These are phyloP conservation scores for Dothistroma pini DNA, from an alignment of 2,329 filamentous ascomycete species.

Conservation along the genomic window DNA sequence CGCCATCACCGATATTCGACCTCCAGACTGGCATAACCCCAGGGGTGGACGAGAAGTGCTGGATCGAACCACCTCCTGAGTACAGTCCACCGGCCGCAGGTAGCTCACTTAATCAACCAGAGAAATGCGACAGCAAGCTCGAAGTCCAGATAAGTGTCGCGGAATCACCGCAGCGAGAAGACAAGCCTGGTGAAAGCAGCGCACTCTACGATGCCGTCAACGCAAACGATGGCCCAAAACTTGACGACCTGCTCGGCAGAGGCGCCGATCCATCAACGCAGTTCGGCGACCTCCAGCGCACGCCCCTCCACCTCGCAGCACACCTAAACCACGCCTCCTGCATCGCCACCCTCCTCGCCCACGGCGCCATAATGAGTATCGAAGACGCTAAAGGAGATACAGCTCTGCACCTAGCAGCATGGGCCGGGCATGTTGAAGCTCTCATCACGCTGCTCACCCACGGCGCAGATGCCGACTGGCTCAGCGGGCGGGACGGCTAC, in stretches of 20 bases:
- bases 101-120: slow-evolving; percentile 5
- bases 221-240: slow-evolving; percentile 18
- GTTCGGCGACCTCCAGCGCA: slow-evolving; percentile 28
- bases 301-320: slow-evolving; percentile 30
- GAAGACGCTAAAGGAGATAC: slow-evolving; percentile 31
- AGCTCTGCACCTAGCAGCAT: slow-evolving; percentile 29
- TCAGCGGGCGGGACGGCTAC: slow-evolving; percentile 30
- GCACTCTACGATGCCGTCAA: slow-evolving; percentile 26
- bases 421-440: slow-evolving; percentile 30
- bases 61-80: slow-evolving; percentile 31
- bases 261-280: slow-evolving; percentile 17
- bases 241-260: slow-evolving; percentile 19
- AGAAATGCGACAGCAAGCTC: slow-evolving; percentile 20
- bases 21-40: slow-evolving; percentile 25
- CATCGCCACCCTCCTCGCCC: slow-evolving; percentile 21
- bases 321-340: slow-evolving; percentile 25
- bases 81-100: slow-evolving; percentile 23
- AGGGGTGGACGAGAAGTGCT: slow-evolving; percentile 21
- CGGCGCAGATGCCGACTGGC: slow-evolving; percentile 28
- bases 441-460: slow-evolving; percentile 23
- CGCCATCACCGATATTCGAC: slow-evolving; percentile 3
- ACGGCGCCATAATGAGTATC: slow-evolving; percentile 22
- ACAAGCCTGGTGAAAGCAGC: slow-evolving; percentile 15
- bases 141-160: background rate
- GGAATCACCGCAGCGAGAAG: slow-evolving; percentile 10